Evolutionary conservation across 2,329 filamentous ascomycete genomes (phyloP), one percentile per base, ranked within the genome.

Genomic region (Hirsutella minnesotensis): DNA sequence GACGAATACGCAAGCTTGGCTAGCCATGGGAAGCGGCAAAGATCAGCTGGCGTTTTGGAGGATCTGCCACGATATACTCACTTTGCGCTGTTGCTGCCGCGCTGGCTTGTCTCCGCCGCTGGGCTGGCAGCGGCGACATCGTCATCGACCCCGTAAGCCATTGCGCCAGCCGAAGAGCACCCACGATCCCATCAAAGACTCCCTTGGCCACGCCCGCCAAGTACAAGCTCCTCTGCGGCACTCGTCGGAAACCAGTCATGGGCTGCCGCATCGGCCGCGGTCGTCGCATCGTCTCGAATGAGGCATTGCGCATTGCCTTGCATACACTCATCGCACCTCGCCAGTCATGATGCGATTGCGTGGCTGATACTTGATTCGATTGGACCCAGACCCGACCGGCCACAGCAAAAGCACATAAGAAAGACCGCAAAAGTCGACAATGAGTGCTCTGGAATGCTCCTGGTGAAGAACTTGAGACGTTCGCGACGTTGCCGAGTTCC

Each of bases 251-350:
- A 7, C 7, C 12, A 7, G 22, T 9, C 3, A 3, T 24, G 20
- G 27, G 20, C 27, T 24, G 22, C 39, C 40, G 35, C 24, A 27
- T 40, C 22, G 35, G n/a, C 20, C 24, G 33, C 10, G 18, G 37
- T 37, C 40, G 42, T 24, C 18, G 29, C 38, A 41, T 20, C 24
- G n/a, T 36, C 39, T 43, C 41, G 34, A 31, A 30, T 44, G 45
- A 46, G 40, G 43, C 30, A 43, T 44, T 41, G 42, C 52, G 47
- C 50, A 53, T 46, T 41, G 45, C 45, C 40, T 39, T 50, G 43
- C 38, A 44, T 39, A 36, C 21, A 18, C 38, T 53, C 53, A 55
- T 55, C 39, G 44, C 45, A 39, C 19, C 41, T 21, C 30, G 40
- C 44, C n/a, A 29, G 19, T 39, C 49, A 52, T 52, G 27, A 22